Evolutionary conservation across 1,284 basidiomycete genomes (phyloP).

Genomic region (Laetiporus sulphureus): DNA sequence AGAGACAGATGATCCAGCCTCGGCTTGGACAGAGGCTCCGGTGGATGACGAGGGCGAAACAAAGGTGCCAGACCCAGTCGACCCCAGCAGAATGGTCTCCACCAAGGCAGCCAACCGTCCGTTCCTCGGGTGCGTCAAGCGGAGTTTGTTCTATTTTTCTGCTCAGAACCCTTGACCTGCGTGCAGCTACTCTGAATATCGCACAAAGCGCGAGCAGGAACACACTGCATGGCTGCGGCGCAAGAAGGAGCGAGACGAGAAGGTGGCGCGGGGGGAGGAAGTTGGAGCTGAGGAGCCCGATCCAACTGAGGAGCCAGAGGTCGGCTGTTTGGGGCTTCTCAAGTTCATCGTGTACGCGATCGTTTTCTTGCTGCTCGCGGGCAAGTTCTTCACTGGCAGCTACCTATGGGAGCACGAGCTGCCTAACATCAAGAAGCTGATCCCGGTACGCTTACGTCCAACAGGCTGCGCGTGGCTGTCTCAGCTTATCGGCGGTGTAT

Average conservation of each 20-base stretch:
- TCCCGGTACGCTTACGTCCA: conserved; percentile 15
- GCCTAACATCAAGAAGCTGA: conserved; percentile 18
- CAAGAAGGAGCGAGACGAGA: conserved; percentile 64
- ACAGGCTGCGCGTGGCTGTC: not conserved
- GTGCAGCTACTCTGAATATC: conserved; percentile 63
- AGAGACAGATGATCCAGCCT: conserved; percentile 18
- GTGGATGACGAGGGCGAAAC: conserved; percentile 31
- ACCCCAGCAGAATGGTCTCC: conserved; percentile 60
- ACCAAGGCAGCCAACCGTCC: conserved; percentile 76
- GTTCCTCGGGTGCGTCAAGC: conserved; percentile 63
- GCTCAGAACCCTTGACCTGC: too few relatives aligned
- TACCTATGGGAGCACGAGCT: conserved; percentile 70
- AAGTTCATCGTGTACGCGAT: conserved; percentile 59
- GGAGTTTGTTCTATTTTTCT: too few relatives aligned
- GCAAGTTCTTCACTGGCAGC: conserved; percentile 78
- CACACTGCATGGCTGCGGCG: conserved; percentile 65
- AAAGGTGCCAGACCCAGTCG: conserved; percentile 47
- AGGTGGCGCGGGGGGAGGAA: conserved; percentile 64
- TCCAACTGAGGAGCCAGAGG: conserved; percentile 60
- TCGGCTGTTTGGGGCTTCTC: conserved; percentile 56
- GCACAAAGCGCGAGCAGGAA: conserved; percentile 49
- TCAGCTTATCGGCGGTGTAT: conserved; percentile 9
- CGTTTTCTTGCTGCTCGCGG: conserved; percentile 50
- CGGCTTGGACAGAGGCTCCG: conserved; percentile 23
- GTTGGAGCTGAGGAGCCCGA: conserved; percentile 67